Evolutionary conservation across 1,139 yeast genomes (phyloP).

Genomic region (Yamadazyma dendronema): DNA sequence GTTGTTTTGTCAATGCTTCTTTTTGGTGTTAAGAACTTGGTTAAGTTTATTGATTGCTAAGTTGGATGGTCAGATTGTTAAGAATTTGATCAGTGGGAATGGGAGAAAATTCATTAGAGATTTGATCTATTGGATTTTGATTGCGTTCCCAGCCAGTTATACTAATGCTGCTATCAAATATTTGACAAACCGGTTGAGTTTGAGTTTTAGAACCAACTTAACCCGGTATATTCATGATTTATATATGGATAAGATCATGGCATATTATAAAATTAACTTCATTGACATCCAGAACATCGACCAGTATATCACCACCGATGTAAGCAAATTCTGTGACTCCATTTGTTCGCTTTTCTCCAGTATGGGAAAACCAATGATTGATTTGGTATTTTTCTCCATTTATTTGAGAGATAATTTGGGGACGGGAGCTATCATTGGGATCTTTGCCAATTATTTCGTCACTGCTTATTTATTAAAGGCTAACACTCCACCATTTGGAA

Average conservation of each 20-base stretch:
- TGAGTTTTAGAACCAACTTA: slow-evolving; percentile 81
- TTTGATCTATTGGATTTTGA: slow-evolving; percentile 78
- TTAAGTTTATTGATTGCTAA: slow-evolving; percentile 82
- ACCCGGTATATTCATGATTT: slow-evolving; percentile 88
- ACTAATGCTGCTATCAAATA: slow-evolving; percentile 89
- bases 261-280: slow-evolving; percentile 67
- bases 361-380: slow-evolving; percentile 90
- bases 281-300: slow-evolving; percentile 49
- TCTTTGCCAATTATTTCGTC: slow-evolving; percentile 73
- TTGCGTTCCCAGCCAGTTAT: slow-evolving; percentile 92
- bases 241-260: slow-evolving; percentile 77
- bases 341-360: slow-evolving; percentile 82
- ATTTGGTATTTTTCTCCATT: slow-evolving; percentile 79
- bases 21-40: slow-evolving; percentile 82
- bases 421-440: slow-evolving; percentile 77
- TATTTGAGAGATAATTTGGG: slow-evolving; percentile 86
- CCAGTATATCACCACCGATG: slow-evolving; percentile 84
- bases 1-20: slow-evolving; percentile 68
- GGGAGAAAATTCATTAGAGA: slow-evolving; percentile 76
- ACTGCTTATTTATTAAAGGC: slow-evolving; percentile 75
- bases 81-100: slow-evolving; percentile 82
- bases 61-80: slow-evolving; percentile 88
- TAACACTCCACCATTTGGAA: slow-evolving; percentile 86
- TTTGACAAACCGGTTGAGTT: slow-evolving; percentile 71
- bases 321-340: slow-evolving; percentile 77